phyloP scores from a whole-genome alignment of 2,329 filamentous ascomycete genomes.

The Venturia effusa region DNA sequence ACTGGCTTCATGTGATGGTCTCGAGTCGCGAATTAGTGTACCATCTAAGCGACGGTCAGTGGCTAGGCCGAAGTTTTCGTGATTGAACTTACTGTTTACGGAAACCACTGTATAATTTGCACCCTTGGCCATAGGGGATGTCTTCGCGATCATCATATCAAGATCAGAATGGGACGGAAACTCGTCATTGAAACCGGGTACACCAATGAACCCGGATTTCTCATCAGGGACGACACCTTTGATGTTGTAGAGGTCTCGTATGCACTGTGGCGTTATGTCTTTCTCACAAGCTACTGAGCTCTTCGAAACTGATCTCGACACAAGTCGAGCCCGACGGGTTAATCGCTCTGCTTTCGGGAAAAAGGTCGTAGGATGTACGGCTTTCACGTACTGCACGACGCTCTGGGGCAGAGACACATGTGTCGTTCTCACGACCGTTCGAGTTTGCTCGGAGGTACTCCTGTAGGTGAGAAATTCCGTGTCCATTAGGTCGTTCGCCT shows the following conservation, averaged over 20 bases:
- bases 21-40: neutral
- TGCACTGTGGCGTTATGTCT: conserved; percentile 35
- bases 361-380: conserved; percentile 55
- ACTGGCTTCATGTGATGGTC: conserved; percentile 5
- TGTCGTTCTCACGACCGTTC: conserved; percentile 41
- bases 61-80: too few species aligned
- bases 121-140: conserved; percentile 1
- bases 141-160: conserved; percentile 8
- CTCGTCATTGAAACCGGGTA: conserved; percentile 12
- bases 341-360: conserved; percentile 26
- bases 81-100: neutral
- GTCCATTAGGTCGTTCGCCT: conserved; percentile 45
- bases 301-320: neutral
- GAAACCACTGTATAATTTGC: conserved; percentile 6
- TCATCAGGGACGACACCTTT: conserved; percentile 28
- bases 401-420: conserved; percentile 51
- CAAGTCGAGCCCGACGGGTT: neutral
- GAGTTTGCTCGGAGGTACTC: conserved; percentile 27
- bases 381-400: conserved; percentile 44
- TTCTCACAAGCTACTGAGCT: conserved; percentile 25
- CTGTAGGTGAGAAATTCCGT: conserved; percentile 48
- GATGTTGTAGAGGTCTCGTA: conserved; percentile 37
- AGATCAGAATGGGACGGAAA: conserved; percentile 8
- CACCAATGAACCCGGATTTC: conserved; percentile 15
- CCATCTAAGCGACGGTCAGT: neutral